Base-by-base conservation (phyloP, 2,329 filamentous ascomycete species). In the Fusarium sp. region DNA sequence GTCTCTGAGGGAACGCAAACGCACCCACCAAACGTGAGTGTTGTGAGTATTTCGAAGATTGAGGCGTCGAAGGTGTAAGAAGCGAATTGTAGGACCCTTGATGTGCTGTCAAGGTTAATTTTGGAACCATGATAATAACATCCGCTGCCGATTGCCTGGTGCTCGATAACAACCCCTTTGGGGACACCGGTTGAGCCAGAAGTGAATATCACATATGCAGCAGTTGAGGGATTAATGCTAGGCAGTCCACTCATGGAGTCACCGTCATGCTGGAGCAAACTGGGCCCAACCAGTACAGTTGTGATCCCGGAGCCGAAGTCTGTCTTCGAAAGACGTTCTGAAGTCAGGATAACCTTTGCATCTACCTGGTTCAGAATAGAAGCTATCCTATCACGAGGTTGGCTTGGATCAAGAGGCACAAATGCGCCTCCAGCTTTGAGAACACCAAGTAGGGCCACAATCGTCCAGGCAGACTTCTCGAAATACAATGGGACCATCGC, bases 1-100 rank as follows among this genome's bases (percentile, higher is more conserved):
- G 81, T 77, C 17, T 87, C 85, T 0, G 82, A 83, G 1, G 85
- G 83, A 15, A 87, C 82, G 68, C 83, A 85, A 4, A 86, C 76
- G 53, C 82, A 84, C 6, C 82, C 84, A 22, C 84, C 84, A 3
- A 35, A 27, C 0, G 35, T 6, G 0, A 75, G 56, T 3, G 71
- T 48, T 4, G 49, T 47, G 2, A 74, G 48, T 4, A 65, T 50
- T 4, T 75, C 66, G 1, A 45, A 33, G 0, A 71, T 40, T 4
- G 63, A 63, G 1, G 51, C 60, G 23, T 72, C 72, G 20, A 75
- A 75, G 7, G 52, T 66, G 44, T 73, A 69, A 1, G 67, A 67
- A 1, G 67, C 62, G 45, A 70, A 73, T 22, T 73, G 59, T 9
- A 64, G 60, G 1, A 73, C 57, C 14, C 69, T 56, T 4, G 67